Evolutionary conservation across 257 asterid genomes (phyloP).

Genomic region (Parsonsia alboflavescens): DNA sequence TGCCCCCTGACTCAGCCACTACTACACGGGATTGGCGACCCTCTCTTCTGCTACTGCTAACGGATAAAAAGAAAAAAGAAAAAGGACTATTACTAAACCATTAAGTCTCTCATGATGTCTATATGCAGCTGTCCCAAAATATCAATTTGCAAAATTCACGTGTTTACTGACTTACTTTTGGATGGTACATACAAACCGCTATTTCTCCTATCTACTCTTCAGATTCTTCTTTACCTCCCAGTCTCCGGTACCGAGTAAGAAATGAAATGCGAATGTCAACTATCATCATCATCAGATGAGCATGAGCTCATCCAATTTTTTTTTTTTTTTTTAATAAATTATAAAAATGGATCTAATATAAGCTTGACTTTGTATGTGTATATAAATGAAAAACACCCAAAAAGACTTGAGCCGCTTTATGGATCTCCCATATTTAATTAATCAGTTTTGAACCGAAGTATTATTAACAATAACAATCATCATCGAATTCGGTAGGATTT

Average conservation of each 20-base stretch:
- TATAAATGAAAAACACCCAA: no score
- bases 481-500: no score
- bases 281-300: background rate
- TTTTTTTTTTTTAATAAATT: background rate
- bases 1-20: background rate
- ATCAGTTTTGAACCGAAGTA: no score
- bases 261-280: background rate
- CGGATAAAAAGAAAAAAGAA: no score
- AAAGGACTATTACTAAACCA: no score
- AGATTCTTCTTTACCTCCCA: background rate
- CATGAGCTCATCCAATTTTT: background rate
- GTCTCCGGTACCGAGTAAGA: background rate
- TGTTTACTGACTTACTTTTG: background rate
- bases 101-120: background rate
- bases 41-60: background rate
- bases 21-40: constrained; percentile 10
- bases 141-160: background rate
- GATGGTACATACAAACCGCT: constrained; percentile 11
- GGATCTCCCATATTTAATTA: background rate
- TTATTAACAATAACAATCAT: no score
- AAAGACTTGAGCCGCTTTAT: no score
- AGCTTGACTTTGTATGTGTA: background rate
- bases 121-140: background rate
- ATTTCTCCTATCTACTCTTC: background rate
- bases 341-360: background rate